Base-by-base conservation (phyloP, 129 eudicot species). In the Flaveria robusta region DNA sequence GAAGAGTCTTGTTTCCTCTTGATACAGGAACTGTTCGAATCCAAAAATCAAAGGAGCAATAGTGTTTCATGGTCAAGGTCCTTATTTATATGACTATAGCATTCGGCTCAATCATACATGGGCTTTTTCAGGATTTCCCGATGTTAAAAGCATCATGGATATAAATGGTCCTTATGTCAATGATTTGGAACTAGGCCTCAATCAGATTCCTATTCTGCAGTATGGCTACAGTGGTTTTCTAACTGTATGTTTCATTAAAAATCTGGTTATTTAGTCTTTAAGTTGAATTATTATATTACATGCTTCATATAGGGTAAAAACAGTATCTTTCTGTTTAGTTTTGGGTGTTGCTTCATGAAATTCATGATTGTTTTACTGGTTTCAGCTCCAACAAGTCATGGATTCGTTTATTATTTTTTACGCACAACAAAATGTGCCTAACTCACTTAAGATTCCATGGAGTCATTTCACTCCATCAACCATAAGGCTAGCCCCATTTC, bases 91-190 rank as follows among this genome's bases (percentile, higher is more conserved):
- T 80, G 99, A 94, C 72, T 94, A 94, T 74, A 94, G 99, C 86
- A 94, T 94, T 75, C 97, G 99, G 54, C 90, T 94, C 86, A 94
- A 94, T 81, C 99, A 94, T 82, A 87, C 99, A 77, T 94, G 99
- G 99, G 97, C 99, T 23, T 87, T 91, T 80, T 84, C 99, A 24
- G 99, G 99, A 79, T 94, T 94, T 86, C 99, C 99, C 70, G 88
- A 91, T 89, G 89, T 94, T 54, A 87, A 84, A 77, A 85, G 88
- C 77, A 94, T 94, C 81, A 94, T 94, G 99, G 99, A 94, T 74
- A 79, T 80, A 9, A 91, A 87, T 79, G 99, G 99, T 73, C 96
- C 99, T 72, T 94, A 82, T 87, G 84, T 94, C 69, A 87, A 94
- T 91, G 99, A 94, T 83, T 84, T 94, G 91, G 93, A 86, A 76